A percentile compares a stretch with the other conserved stretches of the same genome.
Evolutionary conservation across 1,284 basidiomycete species (phyloP).

Genomic region (Ustilago esculenta): DNA sequence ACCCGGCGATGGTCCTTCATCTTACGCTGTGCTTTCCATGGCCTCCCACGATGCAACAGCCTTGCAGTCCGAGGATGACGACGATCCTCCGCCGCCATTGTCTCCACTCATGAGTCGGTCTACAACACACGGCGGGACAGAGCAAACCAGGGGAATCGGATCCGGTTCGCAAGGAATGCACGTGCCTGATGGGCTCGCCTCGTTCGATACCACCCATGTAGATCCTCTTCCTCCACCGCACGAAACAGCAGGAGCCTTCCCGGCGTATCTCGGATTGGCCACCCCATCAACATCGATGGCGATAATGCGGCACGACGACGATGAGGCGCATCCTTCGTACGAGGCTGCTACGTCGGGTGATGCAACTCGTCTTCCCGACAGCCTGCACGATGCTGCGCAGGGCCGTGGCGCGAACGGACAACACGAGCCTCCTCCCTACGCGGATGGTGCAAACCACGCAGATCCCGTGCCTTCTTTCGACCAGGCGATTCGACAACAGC

Average conservation of each 20-base stretch:
- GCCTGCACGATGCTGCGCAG: not conserved
- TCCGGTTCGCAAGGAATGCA: not conserved
- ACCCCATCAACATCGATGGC: constrained; percentile 1
- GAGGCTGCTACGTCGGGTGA: constrained; percentile 25
- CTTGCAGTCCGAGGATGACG: not conserved
- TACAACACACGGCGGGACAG: not conserved
- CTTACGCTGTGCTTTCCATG: constrained; percentile 3
- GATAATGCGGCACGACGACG: not conserved
- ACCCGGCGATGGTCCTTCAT: not conserved
- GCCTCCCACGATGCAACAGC: not conserved
- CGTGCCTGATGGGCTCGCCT: not conserved
- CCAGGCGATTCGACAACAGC: constrained; percentile 20
- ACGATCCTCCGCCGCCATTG: constrained; percentile 28
- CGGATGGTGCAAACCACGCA: constrained; percentile 7
- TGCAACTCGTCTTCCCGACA: not conserved
- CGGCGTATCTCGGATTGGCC: constrained; percentile 1
- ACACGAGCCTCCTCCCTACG: constrained; percentile 38
- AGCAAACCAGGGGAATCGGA: not conserved
- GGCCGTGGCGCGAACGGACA: not conserved
- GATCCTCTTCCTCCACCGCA: constrained; percentile 4
- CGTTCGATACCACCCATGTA: not conserved
- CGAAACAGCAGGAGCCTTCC: not conserved
- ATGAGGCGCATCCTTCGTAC: constrained; percentile 25
- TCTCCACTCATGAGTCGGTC: constrained; percentile 14
- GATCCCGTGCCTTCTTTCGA: constrained; percentile 32